Base-by-base conservation (phyloP, 2,329 filamentous ascomycete genomes). In the Xylariaceae sp. region DNA sequence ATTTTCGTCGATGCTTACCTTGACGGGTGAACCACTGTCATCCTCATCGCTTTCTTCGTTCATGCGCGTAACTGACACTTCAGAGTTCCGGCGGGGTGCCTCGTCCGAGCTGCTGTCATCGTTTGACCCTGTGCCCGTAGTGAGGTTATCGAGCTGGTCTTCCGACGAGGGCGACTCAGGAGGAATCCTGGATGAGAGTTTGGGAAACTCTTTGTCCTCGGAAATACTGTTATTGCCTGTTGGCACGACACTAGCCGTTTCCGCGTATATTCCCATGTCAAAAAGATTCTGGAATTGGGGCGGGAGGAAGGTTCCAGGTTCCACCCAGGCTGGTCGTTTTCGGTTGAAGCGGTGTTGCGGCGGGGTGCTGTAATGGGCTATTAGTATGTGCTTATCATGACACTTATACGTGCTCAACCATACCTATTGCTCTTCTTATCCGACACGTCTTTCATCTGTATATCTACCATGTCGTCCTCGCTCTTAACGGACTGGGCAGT, bases 381-480 rank as follows among this genome's bases (percentile, higher is more conserved):
- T 63, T 65, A 69, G 54, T 62, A 66, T 50, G 47, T 30, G 10
- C 34, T 34, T 5, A 49, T 10, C 9, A 9, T 11, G 10, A 2
- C 34, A 61, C 39, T 30, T 65, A 57, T 55, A 11, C 44, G 35
- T 17, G 11, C n/a, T 51, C 6, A 13, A 15, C 51, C 70, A 63
- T 71, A 76, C 71, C 66, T 67, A 42, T 64, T 57, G 56, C 69
- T 71, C 48, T 72, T 71, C 23, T 66, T 64, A 59, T 80, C 77
- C 13, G 70, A 70, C 2, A 77, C 76, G 67, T 91, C 88, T 56
- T 85, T 86, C 87, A 97, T 92, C 0, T 89, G 89, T 13, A 99
- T 87, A 70, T 97, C 90, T 4, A 97, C 89, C 69, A 97, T 85
- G 62, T 90, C 90, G 62, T 97, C 92, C 72, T 97, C 93, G 8